These are phyloP conservation scores for Cercis canadensis DNA, from an alignment of 306 rosid genomes.

Conservation along the genomic window DNA sequence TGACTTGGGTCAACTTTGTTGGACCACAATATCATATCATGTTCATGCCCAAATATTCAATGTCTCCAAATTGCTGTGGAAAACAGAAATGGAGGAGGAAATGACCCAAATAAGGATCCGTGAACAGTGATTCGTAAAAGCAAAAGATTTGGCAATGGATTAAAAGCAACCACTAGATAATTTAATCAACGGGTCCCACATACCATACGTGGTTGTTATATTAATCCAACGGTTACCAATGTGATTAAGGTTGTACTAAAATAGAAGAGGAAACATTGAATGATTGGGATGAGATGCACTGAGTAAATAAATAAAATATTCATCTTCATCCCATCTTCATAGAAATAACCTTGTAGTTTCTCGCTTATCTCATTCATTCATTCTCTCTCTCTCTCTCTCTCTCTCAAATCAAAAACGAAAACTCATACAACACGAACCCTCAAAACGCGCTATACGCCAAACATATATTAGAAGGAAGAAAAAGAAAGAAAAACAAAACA, in stretches of 20 bases:
- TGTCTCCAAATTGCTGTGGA: too few relatives aligned
- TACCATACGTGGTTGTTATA: background rate
- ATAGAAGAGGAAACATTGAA: background rate
- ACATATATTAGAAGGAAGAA: background rate
- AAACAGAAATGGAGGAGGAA: too few relatives aligned
- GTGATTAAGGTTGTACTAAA: background rate
- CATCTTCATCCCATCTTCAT: background rate
- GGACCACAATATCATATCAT: too few relatives aligned
- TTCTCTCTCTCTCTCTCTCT: slow-evolving; percentile 10
- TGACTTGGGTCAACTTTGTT: too few relatives aligned
- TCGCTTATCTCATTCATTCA: background rate
- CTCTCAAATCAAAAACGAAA: background rate
- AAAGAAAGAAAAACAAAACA: too few relatives aligned
- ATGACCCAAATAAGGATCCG: too few relatives aligned
- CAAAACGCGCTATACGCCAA: slow-evolving; percentile 43
- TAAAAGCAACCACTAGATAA: background rate
- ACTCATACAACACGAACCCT: slow-evolving; percentile 40
- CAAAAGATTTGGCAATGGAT: background rate
- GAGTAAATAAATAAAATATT: background rate
- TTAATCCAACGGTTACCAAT: slow-evolving; percentile 5
- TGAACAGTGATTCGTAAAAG: background rate
- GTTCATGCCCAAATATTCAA: too few relatives aligned
- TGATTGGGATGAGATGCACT: background rate
- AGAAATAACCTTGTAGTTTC: slow-evolving; percentile 37
- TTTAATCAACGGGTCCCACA: background rate